phyloP scores from a whole-genome alignment of 2,329 filamentous ascomycete genomes.

The Rutstroemia sydowiana region DNA sequence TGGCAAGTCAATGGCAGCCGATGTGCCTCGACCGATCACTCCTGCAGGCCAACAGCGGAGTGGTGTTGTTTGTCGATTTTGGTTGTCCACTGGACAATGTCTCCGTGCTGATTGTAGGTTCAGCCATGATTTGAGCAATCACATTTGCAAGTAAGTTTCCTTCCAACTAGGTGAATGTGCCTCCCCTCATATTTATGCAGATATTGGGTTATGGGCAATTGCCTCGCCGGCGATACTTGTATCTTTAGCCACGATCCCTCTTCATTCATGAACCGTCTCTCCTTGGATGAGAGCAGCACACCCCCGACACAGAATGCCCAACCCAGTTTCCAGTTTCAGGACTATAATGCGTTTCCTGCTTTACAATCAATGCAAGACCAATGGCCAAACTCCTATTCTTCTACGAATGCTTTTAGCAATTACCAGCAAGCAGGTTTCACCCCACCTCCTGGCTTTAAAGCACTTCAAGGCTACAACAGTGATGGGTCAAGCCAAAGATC shows the following conservation, averaged over 20 bases:
- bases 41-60: slow-evolving; percentile 72
- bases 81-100: slow-evolving; percentile 90
- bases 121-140: slow-evolving; percentile 90
- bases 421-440: slow-evolving; percentile 47
- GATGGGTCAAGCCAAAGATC: slow-evolving; percentile 68
- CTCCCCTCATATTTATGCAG: slow-evolving; percentile 37
- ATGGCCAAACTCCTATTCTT: slow-evolving; percentile 39
- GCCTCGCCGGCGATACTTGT: slow-evolving; percentile 85
- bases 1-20: slow-evolving; percentile 80
- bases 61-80: slow-evolving; percentile 94
- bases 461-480: slow-evolving; percentile 47
- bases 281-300: slow-evolving; percentile 60
- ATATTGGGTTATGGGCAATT: slow-evolving; percentile 95
- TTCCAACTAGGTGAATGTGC: neutral
- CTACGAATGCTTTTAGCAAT: slow-evolving; percentile 40
- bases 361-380: slow-evolving; percentile 58
- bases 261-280: slow-evolving; percentile 74
- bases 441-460: slow-evolving; percentile 64
- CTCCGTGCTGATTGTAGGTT: slow-evolving; percentile 93
- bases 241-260: slow-evolving; percentile 96
- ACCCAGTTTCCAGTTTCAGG: slow-evolving; percentile 69
- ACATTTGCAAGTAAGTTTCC: slow-evolving; percentile 84
- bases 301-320: slow-evolving; percentile 56
- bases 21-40: slow-evolving; percentile 64
- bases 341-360: slow-evolving; percentile 78